Evolutionary conservation across 805 yeast species (phyloP).

Genomic region (Hanseniaspora taiwanica): DNA sequence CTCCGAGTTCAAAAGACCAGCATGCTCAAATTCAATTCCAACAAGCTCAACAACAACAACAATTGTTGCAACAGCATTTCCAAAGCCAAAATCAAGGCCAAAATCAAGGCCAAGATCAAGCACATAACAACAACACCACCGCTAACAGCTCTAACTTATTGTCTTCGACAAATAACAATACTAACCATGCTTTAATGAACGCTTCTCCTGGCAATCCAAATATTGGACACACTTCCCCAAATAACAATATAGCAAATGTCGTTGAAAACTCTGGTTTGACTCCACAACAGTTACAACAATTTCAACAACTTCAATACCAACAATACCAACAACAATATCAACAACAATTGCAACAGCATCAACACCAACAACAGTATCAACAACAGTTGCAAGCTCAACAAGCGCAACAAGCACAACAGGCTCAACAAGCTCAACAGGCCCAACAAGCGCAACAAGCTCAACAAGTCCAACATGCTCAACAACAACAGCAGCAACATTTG

Average conservation of each 20-base stretch:
- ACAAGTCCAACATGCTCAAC: conserved; percentile 8
- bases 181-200: conserved; percentile 1
- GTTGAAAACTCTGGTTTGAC: not conserved
- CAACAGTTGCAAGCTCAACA: conserved; percentile 3
- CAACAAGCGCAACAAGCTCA: conserved; percentile 8
- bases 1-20: conserved; percentile 10
- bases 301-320: not conserved
- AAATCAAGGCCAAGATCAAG: too few species aligned
- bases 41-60: conserved; percentile 4
- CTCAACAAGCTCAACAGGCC: conserved; percentile 3
- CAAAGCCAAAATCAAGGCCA: too few species aligned
- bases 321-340: conserved; percentile 1
- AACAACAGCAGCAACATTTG: not conserved
- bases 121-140: too few species aligned
- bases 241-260: not conserved
- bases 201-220: conserved; percentile 1
- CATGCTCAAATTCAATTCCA: conserved; percentile 7
- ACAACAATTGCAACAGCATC: conserved; percentile 4
- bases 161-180: not conserved
- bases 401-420: conserved; percentile 3
- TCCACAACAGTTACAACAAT: not conserved
- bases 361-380: conserved; percentile 5
- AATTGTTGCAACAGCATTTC: not conserved
- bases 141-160: not conserved
- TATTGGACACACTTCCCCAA: not conserved